Percentiles rank a stretch among this genome's conserved stretches.
Conservation (phyloP, 768 basidiomycete species). For the Lactarius vividus region DNA sequence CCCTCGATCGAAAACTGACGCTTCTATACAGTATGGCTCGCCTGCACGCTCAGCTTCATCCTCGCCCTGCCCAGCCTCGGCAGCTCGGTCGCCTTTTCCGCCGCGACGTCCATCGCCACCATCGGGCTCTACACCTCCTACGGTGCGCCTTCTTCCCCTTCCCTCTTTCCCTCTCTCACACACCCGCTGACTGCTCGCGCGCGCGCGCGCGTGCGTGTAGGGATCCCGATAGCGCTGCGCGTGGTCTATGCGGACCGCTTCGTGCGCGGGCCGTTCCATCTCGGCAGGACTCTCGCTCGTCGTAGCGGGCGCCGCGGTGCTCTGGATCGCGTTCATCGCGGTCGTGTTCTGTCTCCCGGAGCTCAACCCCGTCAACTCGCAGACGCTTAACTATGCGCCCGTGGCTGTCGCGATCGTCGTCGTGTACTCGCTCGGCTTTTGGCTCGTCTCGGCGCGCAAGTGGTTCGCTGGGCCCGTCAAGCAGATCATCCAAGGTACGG, state of each 20-base stretch:
- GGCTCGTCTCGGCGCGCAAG: constrained; percentile 66
- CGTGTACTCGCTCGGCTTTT: constrained; percentile 61
- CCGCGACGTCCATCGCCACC: constrained; percentile 59
- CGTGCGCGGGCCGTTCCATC: constrained; percentile 68
- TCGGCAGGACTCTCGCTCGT: constrained; percentile 62
- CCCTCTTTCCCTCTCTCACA: rapidly evolving
- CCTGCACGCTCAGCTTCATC: constrained; percentile 71
- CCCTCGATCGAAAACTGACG: neutral
- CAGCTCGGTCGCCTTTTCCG: constrained; percentile 64
- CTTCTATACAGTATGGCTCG: constrained; percentile 68
- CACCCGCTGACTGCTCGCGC: too few species aligned
- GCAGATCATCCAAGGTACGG: constrained; percentile 45
- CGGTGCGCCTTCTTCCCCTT: constrained; percentile 36
- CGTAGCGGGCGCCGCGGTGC: constrained; percentile 52
- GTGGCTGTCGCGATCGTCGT: constrained; percentile 77
- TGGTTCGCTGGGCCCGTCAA: constrained; percentile 72
- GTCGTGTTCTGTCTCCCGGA: constrained; percentile 73
- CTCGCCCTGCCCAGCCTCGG: constrained; percentile 73
- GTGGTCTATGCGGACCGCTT: constrained; percentile 60
- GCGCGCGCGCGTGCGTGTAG: constrained; percentile 36
- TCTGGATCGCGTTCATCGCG: constrained; percentile 71
- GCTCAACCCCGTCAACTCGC: constrained; percentile 63
- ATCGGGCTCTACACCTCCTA: constrained; percentile 79
- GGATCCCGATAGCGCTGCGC: constrained; percentile 66
- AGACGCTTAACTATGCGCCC: constrained; percentile 72